phyloP scores from a whole-genome alignment of 345 rosid species.

The Populus nigra region DNA sequence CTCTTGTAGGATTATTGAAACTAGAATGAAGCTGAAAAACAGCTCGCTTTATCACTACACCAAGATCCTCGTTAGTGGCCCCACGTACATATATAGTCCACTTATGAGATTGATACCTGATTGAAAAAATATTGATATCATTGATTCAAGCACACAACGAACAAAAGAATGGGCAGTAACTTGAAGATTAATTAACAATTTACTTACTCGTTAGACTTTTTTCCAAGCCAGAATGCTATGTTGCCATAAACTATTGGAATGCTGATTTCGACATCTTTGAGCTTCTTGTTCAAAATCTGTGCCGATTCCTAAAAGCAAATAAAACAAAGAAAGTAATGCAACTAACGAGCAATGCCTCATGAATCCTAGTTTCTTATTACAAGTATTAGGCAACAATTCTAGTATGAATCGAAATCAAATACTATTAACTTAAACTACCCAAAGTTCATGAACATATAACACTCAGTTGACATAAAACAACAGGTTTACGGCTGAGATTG shows the following conservation, averaged over 20 bases:
- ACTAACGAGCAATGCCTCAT: constrained; percentile 4
- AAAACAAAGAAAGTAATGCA: background rate
- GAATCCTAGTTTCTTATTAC: background rate
- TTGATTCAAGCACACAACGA: background rate
- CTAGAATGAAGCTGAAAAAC: constrained; percentile 38
- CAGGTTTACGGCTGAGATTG: background rate
- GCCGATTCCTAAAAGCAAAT: constrained; percentile 6
- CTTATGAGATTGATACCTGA: constrained; percentile 35
- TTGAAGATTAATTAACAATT: constrained; percentile 4
- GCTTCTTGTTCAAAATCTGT: constrained; percentile 54
- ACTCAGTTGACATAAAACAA: background rate
- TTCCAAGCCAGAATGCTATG: constrained; percentile 75
- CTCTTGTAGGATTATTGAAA: constrained; percentile 35
- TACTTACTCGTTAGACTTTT: constrained; percentile 80
- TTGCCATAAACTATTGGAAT: constrained; percentile 74
- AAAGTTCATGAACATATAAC: background rate
- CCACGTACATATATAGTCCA: constrained; percentile 37
- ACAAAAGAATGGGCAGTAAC: background rate
- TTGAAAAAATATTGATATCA: constrained; percentile 8
- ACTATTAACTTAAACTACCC: background rate
- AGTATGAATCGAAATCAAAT: background rate
- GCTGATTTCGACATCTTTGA: constrained; percentile 67
- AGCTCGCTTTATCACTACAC: constrained; percentile 29
- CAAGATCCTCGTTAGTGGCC: constrained; percentile 32
- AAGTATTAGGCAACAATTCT: background rate